Evolutionary conservation across 495 filamentous ascomycete species (phyloP).

Genomic region (Xylona heveae): DNA sequence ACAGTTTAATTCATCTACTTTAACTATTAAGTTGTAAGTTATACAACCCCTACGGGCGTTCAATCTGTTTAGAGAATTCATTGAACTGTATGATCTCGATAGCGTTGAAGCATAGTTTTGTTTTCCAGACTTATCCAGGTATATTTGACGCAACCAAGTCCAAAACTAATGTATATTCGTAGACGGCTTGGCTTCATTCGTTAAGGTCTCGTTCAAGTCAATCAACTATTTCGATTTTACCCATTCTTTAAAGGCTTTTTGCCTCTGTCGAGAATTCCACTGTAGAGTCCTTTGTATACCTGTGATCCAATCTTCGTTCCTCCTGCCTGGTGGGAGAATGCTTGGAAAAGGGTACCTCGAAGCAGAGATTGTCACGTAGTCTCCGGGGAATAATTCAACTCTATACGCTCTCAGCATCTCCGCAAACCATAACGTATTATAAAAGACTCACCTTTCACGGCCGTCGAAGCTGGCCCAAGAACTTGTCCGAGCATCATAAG

Average conservation of each 20-base stretch:
- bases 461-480: conserved; percentile 98
- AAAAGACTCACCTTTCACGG: conserved; percentile 38
- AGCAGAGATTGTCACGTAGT: conserved; percentile 91
- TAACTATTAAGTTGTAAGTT: too few relatives aligned
- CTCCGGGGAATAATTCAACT: conserved; percentile 67
- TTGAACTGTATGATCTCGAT: too few relatives aligned
- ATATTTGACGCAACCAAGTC: too few relatives aligned
- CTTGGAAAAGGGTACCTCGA: conserved; percentile 84
- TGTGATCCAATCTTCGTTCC: conserved; percentile 82
- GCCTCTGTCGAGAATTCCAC: conserved; percentile 72
- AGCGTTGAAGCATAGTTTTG: too few relatives aligned
- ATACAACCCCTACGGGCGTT: too few relatives aligned
- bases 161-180: too few relatives aligned
- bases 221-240: too few relatives aligned
- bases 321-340: conserved; percentile 51
- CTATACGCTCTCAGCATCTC: conserved; percentile 14
- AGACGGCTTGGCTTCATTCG: too few relatives aligned
- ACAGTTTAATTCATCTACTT: too few relatives aligned
- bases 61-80: too few relatives aligned
- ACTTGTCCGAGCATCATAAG: conserved; percentile 70
- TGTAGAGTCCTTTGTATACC: conserved; percentile 67
- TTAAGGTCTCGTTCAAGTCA: too few relatives aligned
- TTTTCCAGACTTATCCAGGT: too few relatives aligned
- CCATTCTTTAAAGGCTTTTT: conserved; percentile 32
- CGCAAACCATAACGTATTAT: neutral